Percentiles rank a stretch among this genome's conserved stretches.
These are phyloP conservation scores for Beauveria sp. DNA, from an alignment of 2,329 filamentous ascomycete species.

Conservation along the genomic window DNA sequence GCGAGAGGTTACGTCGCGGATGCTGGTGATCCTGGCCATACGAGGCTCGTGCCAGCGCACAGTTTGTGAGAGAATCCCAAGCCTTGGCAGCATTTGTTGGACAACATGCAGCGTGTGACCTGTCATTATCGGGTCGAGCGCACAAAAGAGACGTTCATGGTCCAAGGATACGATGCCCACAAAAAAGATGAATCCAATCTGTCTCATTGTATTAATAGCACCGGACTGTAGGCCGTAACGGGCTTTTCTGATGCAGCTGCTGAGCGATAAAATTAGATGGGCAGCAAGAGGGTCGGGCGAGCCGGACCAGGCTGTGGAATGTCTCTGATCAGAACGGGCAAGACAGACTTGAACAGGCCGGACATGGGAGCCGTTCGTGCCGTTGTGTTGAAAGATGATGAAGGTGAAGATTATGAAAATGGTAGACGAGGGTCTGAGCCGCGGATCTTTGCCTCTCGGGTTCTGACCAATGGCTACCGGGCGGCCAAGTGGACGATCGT, in stretches of 20 bases:
- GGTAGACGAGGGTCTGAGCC: neutral
- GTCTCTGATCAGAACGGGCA: neutral
- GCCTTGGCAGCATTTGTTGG: conserved; percentile 6
- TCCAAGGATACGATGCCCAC: neutral
- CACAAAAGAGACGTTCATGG: neutral
- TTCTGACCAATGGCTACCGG: conserved; percentile 2
- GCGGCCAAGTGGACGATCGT: neutral
- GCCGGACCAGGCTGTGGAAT: neutral
- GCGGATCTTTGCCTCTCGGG: neutral
- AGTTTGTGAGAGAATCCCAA: neutral
- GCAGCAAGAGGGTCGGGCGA: neutral
- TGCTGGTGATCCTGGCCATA: neutral
- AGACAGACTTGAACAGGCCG: neutral
- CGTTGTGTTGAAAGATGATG: neutral
- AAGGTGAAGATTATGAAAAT: neutral
- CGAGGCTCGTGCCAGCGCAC: neutral
- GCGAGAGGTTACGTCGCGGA: neutral
- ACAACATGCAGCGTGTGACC: conserved; percentile 5
- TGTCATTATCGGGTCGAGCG: conserved; percentile 2
- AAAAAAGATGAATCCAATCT: neutral
- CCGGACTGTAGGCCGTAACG: neutral
- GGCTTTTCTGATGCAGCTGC: neutral
- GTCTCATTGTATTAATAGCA: conserved; percentile 4
- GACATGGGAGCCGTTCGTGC: neutral
- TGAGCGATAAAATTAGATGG: neutral